Percentiles rank a stretch among this genome's conserved stretches.
phyloP scores from a whole-genome alignment of 129 eudicot species.

The Artemisia annua region DNA sequence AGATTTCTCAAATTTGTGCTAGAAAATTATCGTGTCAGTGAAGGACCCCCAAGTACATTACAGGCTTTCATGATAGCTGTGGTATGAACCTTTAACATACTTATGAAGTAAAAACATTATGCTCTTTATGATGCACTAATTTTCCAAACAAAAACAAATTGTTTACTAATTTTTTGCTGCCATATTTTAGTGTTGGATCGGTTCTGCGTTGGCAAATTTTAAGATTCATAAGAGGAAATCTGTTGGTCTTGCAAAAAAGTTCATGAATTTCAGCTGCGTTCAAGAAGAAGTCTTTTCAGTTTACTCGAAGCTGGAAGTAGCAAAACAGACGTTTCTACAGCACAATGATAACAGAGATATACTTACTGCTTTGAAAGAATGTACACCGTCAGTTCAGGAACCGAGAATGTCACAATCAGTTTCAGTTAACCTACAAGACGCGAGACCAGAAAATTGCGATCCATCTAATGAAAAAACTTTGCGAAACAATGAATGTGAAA shows the following conservation, averaged over 20 bases:
- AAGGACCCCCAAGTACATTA: conserved; percentile 45
- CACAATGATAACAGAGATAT: conserved; percentile 21
- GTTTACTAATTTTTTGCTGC: conserved; percentile 2
- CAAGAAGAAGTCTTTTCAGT: conserved; percentile 51
- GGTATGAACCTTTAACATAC: conserved; percentile 47
- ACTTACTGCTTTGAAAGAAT: background rate
- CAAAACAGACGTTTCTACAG: conserved; percentile 50
- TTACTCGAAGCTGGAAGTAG: conserved; percentile 43
- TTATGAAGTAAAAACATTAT: background rate
- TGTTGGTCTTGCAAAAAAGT: conserved; percentile 51
- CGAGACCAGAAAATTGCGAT: too few species aligned
- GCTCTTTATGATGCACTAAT: background rate
- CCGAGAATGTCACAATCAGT: too few species aligned
- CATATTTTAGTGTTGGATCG: conserved; percentile 78
- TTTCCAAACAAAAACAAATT: background rate
- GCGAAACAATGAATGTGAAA: too few species aligned
- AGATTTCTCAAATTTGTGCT: conserved; percentile 58
- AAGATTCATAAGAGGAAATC: conserved; percentile 62
- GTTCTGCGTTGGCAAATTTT: conserved; percentile 49
- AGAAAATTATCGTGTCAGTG: conserved; percentile 43
- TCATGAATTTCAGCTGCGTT: conserved; percentile 50
- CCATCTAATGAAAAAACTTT: too few species aligned
- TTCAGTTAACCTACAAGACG: too few species aligned
- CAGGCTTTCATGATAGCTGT: conserved; percentile 84
- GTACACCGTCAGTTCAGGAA: background rate